These are phyloP conservation scores for Acanthamoeba quina DNA, from an alignment of 208 protist genomes.

Conservation along the genomic window DNA sequence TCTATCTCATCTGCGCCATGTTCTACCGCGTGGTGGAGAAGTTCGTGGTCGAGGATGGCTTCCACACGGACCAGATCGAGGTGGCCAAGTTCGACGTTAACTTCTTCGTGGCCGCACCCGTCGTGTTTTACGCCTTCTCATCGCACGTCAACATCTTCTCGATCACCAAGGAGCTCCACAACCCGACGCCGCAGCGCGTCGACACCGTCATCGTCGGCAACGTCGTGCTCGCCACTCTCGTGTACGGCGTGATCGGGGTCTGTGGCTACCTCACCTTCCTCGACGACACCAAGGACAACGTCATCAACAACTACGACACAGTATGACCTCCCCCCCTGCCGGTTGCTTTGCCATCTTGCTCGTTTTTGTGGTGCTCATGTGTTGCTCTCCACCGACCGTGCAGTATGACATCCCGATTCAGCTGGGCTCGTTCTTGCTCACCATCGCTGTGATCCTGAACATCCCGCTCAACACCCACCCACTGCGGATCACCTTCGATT, in stretches of 20 bases:
- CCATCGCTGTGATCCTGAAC: not conserved
- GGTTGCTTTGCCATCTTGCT: not conserved
- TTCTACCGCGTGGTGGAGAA: not conserved
- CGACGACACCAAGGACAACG: conserved; percentile 14
- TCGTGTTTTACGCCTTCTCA: conserved; percentile 50
- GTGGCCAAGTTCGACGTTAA: not conserved
- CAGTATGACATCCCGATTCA: conserved; percentile 18
- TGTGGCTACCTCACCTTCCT: conserved; percentile 57
- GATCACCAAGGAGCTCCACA: conserved; percentile 22
- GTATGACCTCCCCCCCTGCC: not conserved
- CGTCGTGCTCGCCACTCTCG: conserved; percentile 5
- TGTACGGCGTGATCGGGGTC: conserved; percentile 9
- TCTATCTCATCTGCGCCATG: conserved; percentile 55
- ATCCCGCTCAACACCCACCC: conserved; percentile 52
- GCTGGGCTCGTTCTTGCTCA: conserved; percentile 25
- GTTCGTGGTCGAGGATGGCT: not conserved
- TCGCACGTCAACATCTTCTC: conserved; percentile 67
- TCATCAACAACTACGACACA: conserved; percentile 52
- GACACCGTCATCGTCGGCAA: conserved; percentile 33
- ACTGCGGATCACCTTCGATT: conserved; percentile 16
- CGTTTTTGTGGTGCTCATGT: not conserved
- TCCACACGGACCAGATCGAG: not conserved
- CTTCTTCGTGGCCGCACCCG: conserved; percentile 19
- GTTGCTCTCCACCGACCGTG: not conserved
- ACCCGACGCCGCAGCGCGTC: conserved; percentile 24